Conservation (phyloP, 495 filamentous ascomycete genomes). For the Penicillium steckii region DNA sequence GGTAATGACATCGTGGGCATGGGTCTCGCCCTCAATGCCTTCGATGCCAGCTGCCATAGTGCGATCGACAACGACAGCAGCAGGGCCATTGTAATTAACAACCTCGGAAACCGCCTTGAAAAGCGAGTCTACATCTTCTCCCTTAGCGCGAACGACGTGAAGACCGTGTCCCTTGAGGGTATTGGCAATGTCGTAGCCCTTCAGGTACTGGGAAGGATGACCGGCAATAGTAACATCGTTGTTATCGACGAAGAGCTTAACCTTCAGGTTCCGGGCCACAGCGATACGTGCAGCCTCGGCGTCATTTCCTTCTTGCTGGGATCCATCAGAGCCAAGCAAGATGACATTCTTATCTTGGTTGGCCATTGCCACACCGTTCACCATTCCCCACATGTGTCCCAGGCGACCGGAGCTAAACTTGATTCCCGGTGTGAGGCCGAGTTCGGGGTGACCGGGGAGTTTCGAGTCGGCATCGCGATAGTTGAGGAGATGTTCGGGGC, state of each 20-base stretch:
- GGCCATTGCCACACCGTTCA: constrained; percentile 40
- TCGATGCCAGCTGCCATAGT: constrained; percentile 39
- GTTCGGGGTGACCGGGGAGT: constrained; percentile 41
- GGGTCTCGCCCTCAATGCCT: constrained; percentile 30
- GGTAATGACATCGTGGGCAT: constrained; percentile 39
- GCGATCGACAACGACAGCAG: constrained; percentile 35
- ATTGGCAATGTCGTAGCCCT: constrained; percentile 31
- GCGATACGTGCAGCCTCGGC: constrained; percentile 40
- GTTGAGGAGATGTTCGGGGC: constrained; percentile 37
- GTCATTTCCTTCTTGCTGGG: constrained; percentile 44
- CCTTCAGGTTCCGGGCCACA: constrained; percentile 35
- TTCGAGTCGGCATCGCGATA: constrained; percentile 42
- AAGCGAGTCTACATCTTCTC: constrained; percentile 36
- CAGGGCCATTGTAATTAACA: constrained; percentile 31
- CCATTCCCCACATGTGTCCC: constrained; percentile 43
- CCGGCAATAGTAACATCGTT: constrained; percentile 44
- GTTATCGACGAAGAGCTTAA: constrained; percentile 43
- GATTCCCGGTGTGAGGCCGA: constrained; percentile 37
- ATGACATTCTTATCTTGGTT: constrained; percentile 35
- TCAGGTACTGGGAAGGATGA: constrained; percentile 36
- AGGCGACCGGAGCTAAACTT: constrained; percentile 43
- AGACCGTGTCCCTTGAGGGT: constrained; percentile 36
- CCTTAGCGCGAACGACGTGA: constrained; percentile 33
- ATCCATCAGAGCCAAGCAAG: constrained; percentile 39
- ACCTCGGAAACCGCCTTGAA: constrained; percentile 33